Base-by-base conservation (phyloP, 148 eudicot species). In the Nyssa sinensis region DNA sequence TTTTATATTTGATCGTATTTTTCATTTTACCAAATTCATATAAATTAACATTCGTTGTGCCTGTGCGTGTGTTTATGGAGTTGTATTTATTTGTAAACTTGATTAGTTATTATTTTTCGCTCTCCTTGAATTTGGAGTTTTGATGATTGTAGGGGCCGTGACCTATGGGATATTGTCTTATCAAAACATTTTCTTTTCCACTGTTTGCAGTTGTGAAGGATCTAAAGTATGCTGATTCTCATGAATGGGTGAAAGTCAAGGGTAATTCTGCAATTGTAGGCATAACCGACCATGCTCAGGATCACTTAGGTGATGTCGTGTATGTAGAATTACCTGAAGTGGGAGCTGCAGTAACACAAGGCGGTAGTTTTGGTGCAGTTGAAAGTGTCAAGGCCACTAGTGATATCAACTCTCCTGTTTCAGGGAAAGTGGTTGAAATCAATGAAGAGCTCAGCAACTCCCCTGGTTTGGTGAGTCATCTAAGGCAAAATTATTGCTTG, bases 361-460 rank as follows among this genome's bases (percentile, higher is more conserved):
- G 96, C 9, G 63, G 58, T 29, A 73, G 88, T 49, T 94, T 94
- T 72, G 98, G 96, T 79, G 93, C 97, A 35, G 97, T 94, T 64
- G 98, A 94, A 81, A 94, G 98, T 87, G 96, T 94, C 12, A 94
- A 94, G 74, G 97, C 98, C 24, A 88, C 92, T 19, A 94, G 98
- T 81, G 98, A 94, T 75, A 83, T 94, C 19, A 85, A 94, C 78
- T 92, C 98, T 71, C 98, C 98, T 37, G 74, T 94, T 80, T 88
- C 97, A 2, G 98, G 98, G 30, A 89, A 85, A 81, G 96, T 94
- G 39, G 79, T 82, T 64, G 85, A 92, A 82, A 85, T 92, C 63
- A 94, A 94, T 32, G 77, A 76, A 63, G 81, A 86, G 79, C 96
- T 94, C 64, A 84, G 33, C 29, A 33, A 14, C 64, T 83, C 87